Evolutionary conservation across 1,284 basidiomycete genomes (phyloP).

Genomic region (Stereum hirsutum): DNA sequence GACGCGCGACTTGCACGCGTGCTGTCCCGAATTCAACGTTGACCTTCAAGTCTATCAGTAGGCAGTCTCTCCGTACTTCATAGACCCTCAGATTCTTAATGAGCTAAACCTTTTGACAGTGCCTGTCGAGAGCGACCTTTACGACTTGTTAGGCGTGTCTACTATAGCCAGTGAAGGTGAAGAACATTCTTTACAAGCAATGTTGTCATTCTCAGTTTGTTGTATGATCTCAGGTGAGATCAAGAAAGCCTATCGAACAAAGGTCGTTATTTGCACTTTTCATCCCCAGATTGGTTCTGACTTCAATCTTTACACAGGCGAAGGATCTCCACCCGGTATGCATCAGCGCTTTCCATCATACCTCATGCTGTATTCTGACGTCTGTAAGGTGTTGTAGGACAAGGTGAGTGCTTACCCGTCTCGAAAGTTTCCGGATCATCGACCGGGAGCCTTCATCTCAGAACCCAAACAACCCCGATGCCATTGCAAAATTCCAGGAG

Average conservation of each 20-base stretch:
- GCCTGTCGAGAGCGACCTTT: slow-evolving; percentile 67
- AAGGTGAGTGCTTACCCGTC: slow-evolving; percentile 34
- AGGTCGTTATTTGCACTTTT: slow-evolving; percentile 36
- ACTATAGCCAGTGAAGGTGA: slow-evolving; percentile 64
- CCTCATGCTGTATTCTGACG: slow-evolving; percentile 4
- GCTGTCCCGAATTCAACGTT: too few relatives aligned
- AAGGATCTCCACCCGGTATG: slow-evolving; percentile 86
- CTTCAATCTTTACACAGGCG: slow-evolving; percentile 44
- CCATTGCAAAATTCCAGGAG: slow-evolving; percentile 79
- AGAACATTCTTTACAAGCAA: slow-evolving; percentile 6
- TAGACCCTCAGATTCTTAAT: slow-evolving; percentile 2
- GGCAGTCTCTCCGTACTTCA: slow-evolving; percentile 7
- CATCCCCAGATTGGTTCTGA: slow-evolving; percentile 5
- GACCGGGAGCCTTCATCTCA: slow-evolving; percentile 26
- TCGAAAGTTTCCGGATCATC: neutral
- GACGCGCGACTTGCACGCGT: too few relatives aligned
- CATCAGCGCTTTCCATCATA: slow-evolving; percentile 11
- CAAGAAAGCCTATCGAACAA: slow-evolving; percentile 88
- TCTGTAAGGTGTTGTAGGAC: slow-evolving; percentile 32
- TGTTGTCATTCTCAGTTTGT: slow-evolving; percentile 6
- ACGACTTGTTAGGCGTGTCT: slow-evolving; percentile 72
- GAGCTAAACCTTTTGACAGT: too few relatives aligned
- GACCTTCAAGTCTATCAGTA: too few relatives aligned
- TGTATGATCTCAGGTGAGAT: slow-evolving; percentile 78
- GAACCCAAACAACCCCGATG: slow-evolving; percentile 75